Evolutionary conservation across 2,329 filamentous ascomycete genomes (phyloP).

Genomic region (Falciphora oryzae): DNA sequence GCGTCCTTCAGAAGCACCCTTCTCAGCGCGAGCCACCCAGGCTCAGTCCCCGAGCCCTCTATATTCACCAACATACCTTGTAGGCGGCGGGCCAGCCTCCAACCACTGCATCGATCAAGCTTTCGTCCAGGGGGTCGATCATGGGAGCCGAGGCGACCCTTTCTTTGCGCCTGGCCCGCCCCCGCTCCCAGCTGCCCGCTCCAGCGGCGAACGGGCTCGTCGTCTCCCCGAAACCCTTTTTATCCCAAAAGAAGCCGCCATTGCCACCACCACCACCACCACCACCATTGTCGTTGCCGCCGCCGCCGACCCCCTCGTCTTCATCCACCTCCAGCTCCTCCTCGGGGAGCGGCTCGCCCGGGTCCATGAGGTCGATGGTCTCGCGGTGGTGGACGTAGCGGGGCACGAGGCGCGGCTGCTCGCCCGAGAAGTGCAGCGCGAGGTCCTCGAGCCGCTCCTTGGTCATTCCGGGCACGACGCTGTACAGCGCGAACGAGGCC

Average conservation of each 20-base stretch:
- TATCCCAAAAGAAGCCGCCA: neutral
- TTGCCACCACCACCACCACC: too few species aligned
- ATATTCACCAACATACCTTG: neutral
- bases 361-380: slow-evolving; percentile 9
- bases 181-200: too few species aligned
- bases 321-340: neutral
- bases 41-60: too few species aligned
- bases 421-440: slow-evolving; percentile 6
- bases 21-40: too few species aligned
- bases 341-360: slow-evolving; percentile 5
- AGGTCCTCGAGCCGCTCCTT: slow-evolving; percentile 8
- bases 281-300: too few species aligned
- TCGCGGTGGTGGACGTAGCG: slow-evolving; percentile 5
- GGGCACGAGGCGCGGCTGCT: slow-evolving; percentile 3
- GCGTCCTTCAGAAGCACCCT: neutral
- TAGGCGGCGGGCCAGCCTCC: neutral
- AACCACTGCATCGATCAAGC: neutral
- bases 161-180: neutral
- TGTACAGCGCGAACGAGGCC: slow-evolving; percentile 9
- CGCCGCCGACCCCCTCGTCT: neutral
- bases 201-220: neutral
- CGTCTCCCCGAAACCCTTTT: neutral
- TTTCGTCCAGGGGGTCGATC: neutral
- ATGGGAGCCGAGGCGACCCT: neutral
- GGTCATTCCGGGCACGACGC: slow-evolving; percentile 6